phyloP scores from a whole-genome alignment of 2,329 filamentous ascomycete genomes.

The Penicillium vulpinum region DNA sequence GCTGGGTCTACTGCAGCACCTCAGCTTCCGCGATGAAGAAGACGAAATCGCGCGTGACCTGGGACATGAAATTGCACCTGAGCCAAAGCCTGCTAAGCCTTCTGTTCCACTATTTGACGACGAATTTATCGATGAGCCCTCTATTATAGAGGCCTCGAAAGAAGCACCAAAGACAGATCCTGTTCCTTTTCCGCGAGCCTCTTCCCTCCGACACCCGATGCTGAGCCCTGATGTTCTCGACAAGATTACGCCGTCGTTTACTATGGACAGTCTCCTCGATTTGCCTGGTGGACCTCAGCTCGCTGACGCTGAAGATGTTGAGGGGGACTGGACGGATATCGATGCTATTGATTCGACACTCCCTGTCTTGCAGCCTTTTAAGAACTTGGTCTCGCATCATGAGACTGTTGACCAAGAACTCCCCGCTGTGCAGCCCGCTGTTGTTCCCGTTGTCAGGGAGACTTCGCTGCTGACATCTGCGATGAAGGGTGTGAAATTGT shows the following conservation, averaged over 20 bases:
- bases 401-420: background rate
- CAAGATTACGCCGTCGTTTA: background rate
- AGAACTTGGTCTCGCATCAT: background rate
- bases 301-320: background rate
- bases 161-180: background rate
- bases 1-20: constrained; percentile 5
- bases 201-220: background rate
- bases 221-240: background rate
- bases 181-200: constrained; percentile 2
- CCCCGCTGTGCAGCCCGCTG: background rate
- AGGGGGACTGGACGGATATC: constrained; percentile 6
- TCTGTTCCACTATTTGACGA: constrained; percentile 4
- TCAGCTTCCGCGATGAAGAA: constrained; percentile 10
- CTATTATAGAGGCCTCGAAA: background rate
- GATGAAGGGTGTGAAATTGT: constrained; percentile 1
- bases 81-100: constrained; percentile 1
- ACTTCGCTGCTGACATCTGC: background rate
- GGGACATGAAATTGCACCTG: constrained; percentile 3
- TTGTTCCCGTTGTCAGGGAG: background rate
- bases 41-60: constrained; percentile 7
- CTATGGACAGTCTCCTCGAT: background rate
- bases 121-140: background rate
- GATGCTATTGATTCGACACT: constrained; percentile 5
- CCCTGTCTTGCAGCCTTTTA: constrained; percentile 1
- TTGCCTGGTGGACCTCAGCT: background rate